Conservation (phyloP, 1,139 yeast genomes). For the Magnusiomyces tetraspermus region DNA sequence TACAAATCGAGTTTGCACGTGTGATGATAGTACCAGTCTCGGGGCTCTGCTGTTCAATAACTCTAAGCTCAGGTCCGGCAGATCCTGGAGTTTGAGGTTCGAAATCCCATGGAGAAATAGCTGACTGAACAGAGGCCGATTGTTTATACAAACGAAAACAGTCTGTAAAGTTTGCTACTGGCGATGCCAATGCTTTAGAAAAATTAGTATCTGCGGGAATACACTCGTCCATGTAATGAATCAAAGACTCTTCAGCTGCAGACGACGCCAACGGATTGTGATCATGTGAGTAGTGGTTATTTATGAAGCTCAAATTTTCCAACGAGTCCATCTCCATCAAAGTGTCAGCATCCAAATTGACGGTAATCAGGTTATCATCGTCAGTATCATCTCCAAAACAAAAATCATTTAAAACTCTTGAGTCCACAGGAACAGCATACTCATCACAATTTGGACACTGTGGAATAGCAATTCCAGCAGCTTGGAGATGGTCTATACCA, state of each 20-base stretch:
- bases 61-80: not conserved
- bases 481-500: conserved; percentile 5
- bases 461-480: conserved; percentile 19
- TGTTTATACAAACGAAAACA: conserved; percentile 1
- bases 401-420: conserved; percentile 8
- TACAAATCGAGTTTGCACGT: no score
- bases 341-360: not conserved
- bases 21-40: no score
- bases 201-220: not conserved
- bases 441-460: conserved; percentile 24
- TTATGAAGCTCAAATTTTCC: not conserved
- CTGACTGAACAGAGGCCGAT: conserved; percentile 1
- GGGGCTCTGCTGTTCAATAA: not conserved
- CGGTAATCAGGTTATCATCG: not conserved
- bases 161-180: conserved; percentile 3
- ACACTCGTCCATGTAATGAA: not conserved
- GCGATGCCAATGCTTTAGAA: not conserved
- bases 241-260: not conserved
- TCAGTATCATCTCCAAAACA: not conserved
- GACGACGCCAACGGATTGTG: not conserved
- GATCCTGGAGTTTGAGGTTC: not conserved
- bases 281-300: not conserved
- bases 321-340: not conserved
- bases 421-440: conserved; percentile 20
- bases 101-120: conserved; percentile 5